Evolutionary conservation across 345 rosid genomes (phyloP), one percentile per base, ranked within the genome.

Genomic region (Salix dunnii): DNA sequence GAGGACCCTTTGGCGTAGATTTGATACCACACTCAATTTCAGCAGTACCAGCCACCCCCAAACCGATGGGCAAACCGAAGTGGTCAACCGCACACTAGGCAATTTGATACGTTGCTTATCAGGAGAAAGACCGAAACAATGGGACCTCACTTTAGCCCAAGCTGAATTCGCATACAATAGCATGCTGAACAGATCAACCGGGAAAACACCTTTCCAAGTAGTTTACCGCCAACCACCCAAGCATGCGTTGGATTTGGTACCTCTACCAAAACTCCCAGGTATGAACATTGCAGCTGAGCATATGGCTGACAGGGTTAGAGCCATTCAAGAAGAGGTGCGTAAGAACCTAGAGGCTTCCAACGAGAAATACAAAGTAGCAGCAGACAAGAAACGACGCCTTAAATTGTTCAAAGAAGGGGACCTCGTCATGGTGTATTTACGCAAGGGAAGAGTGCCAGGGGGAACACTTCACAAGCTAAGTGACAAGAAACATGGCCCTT

Each of bases 321-420:
- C 9, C 2, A 61, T 61, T 61, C 66, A 61, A 8, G 9, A 25
- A 1, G 66, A 61, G 8, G 66, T 61, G 13, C 23, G 4, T 5
- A 25, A 31, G 9, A 61, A 61, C 3, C 30, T 61, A n/a, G 66
- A 27, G 0, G 66, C 23, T 4, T 25, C 66, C 23, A 61, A 61
- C 25, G 35, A 31, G 2, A 62, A 20, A 20, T 62, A 62, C 28
- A 62, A 61, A 20, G 66, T 2, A 2, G 2, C 9, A n/a, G 35
- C 13, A 17, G 30, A 62, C 13, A 3, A 1, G 3, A 8, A n/a
- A 0, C 0, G 35, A 0, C 14, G 30, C 5, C 1, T 7, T 35
- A 35, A 35, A 35, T 0, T 5, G 5, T 35, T 5, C 6, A 6
- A 35, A 0, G 38, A 5, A 35, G 7, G 38, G 6, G 38, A 35